Evolutionary conservation across 139 green algal genomes (phyloP), one percentile per base, ranked within the genome.

Genomic region (Asterochloris sp.): DNA sequence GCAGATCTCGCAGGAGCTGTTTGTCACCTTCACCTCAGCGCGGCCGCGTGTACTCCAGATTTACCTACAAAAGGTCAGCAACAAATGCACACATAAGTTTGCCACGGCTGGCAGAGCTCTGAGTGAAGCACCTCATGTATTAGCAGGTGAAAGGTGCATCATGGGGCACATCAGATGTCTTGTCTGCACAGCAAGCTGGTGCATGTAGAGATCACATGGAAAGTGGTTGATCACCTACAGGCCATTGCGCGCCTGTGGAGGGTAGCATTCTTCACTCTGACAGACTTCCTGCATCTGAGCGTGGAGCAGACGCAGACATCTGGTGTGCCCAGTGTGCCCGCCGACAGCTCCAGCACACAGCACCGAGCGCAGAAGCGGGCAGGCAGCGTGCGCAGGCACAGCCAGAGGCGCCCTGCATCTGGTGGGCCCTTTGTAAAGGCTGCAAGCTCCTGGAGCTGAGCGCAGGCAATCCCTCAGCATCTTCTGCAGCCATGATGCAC

Each of bases 211-310:
- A 8, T 23, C 66, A 71, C 4, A 71, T 10, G 21, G 66, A 23
- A 71, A 23, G 16, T 61, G 13, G 54, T 29, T 66, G 28, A 38
- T 10, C 62, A 26, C 16, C 16, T 77, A 27, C 90, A 95, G 88
- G 91, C 90, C 26, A 86, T 95, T 12, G 91, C 92, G 0, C 84
- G 93, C 54, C 86, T 97, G 81, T 97, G 93, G 93, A 88, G 93
- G 15, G 93, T 97, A 26, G 92, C 91, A 0, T 88, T 94, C 80
- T 97, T 96, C 76, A 85, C 90, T 15, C 87, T 97, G 17, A 85
- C 77, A 14, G 90, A 95, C 84, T 95, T 94, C 64, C 85, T 97
- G 29, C 75, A 90, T 66, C 83, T 94, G 80, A 80, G 83, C 13
- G 54, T 85, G 67, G 69, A 86, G n/a, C 69, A 86, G 69, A 54